A percentile compares a stretch with the other conserved stretches of the same genome.
phyloP scores from a whole-genome alignment of 768 basidiomycete species.

The Boletus speciosus region DNA sequence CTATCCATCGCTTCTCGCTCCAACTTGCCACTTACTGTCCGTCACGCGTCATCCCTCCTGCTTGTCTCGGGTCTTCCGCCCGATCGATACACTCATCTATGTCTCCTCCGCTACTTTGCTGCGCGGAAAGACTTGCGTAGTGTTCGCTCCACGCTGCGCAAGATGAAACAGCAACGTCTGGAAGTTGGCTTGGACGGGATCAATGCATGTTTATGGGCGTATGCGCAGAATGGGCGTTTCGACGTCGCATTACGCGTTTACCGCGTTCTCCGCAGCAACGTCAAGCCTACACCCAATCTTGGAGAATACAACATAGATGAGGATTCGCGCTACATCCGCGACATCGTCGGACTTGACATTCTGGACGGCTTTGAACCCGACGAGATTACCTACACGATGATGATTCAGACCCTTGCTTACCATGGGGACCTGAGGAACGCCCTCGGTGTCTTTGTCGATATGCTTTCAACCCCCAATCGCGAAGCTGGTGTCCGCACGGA shows the following conservation, averaged over 20 bases:
- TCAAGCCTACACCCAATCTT: constrained; percentile 34
- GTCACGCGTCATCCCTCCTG: constrained; percentile 53
- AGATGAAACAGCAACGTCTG: constrained; percentile 48
- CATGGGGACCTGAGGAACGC: constrained; percentile 59
- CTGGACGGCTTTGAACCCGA: constrained; percentile 49
- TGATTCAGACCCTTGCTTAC: constrained; percentile 71
- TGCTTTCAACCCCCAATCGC: constrained; percentile 49
- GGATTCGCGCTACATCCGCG: constrained; percentile 37
- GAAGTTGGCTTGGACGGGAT: constrained; percentile 61
- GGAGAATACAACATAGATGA: constrained; percentile 36
- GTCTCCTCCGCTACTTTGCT: constrained; percentile 55
- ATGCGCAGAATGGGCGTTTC: constrained; percentile 46
- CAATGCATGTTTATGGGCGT: constrained; percentile 73
- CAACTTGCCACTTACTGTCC: constrained; percentile 38
- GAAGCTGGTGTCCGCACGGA: constrained; percentile 33
- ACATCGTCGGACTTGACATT: constrained; percentile 46
- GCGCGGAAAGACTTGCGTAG: constrained; percentile 44
- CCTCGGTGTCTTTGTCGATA: constrained; percentile 61
- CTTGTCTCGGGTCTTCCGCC: constrained; percentile 51
- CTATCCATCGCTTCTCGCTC: constrained; percentile 61
- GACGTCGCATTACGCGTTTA: constrained; percentile 64
- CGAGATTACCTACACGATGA: constrained; percentile 58
- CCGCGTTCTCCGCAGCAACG: constrained; percentile 55
- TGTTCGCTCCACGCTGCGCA: constrained; percentile 52
- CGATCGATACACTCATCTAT: constrained; percentile 60